These are phyloP conservation scores for Fusarium newnesense DNA, from an alignment of 2,329 filamentous ascomycete species.

Conservation along the genomic window DNA sequence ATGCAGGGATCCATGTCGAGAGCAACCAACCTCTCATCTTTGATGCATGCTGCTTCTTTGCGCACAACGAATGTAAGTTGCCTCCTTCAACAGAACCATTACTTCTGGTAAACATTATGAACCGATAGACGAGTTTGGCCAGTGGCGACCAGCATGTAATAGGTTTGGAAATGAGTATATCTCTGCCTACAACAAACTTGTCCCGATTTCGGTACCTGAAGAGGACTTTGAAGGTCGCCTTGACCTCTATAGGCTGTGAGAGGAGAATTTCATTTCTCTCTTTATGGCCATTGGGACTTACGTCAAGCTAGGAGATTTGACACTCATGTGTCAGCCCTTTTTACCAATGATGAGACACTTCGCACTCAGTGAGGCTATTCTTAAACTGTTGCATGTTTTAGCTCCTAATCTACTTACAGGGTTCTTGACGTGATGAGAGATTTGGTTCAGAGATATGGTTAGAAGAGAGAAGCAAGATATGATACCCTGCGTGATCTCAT, in stretches of 20 bases:
- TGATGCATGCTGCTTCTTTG: not conserved
- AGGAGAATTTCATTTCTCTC: fast-evolving
- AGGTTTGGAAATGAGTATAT: not conserved
- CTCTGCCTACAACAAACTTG: not conserved
- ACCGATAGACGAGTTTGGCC: not conserved
- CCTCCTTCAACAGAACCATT: not conserved
- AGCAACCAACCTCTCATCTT: not conserved
- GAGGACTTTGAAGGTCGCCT: not conserved
- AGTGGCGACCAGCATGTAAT: not conserved
- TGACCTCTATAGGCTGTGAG: not conserved
- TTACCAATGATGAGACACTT: not conserved
- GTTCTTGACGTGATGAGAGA: not conserved
- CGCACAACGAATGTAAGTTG: not conserved
- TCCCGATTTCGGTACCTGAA: fast-evolving
- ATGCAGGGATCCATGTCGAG: not conserved
- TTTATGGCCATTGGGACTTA: not conserved
- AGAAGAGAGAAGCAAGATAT: not conserved
- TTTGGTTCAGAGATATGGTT: not conserved
- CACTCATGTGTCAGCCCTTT: not conserved
- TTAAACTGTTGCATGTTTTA: not conserved
- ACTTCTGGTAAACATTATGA: not conserved
- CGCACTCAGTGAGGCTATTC: not conserved
- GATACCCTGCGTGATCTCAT: not conserved
- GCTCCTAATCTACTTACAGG: not conserved
- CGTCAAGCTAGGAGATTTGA: not conserved